These are phyloP conservation scores for Russula earlei DNA, from an alignment of 768 basidiomycete genomes.

Conservation along the genomic window DNA sequence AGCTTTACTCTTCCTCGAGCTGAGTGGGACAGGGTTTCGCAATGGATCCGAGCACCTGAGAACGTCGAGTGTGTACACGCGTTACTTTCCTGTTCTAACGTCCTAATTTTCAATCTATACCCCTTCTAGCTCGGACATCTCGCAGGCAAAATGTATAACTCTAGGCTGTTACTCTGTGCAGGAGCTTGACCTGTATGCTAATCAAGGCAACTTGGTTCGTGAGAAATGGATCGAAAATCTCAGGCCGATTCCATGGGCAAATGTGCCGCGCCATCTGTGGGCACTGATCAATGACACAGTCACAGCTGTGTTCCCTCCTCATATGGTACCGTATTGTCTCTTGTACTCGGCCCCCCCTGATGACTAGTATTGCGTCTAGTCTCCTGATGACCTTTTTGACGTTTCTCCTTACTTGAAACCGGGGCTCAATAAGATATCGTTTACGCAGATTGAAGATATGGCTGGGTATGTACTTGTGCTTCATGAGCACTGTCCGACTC, in stretches of 20 bases:
- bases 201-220: not conserved
- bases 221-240: constrained; percentile 15
- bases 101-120: not conserved
- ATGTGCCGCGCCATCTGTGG: constrained; percentile 5
- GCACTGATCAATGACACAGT: not conserved
- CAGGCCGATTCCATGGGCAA: constrained; percentile 11
- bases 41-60: constrained; percentile 6
- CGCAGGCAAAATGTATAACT: constrained; percentile 2
- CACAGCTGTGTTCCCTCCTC: not conserved
- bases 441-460: constrained; percentile 6
- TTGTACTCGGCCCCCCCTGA: not conserved
- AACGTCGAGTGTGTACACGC: not conserved
- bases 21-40: constrained; percentile 7
- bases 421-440: constrained; percentile 4
- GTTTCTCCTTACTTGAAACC: constrained; percentile 1
- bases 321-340: not conserved
- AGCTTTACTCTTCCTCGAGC: not conserved
- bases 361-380: not conserved
- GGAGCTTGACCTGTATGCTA: constrained; percentile 5
- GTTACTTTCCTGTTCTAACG: not conserved
- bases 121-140: constrained; percentile 1
- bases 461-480: constrained; percentile 5
- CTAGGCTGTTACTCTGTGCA: constrained; percentile 5
- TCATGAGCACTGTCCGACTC: constrained; percentile 11
- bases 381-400: constrained; percentile 9